Base-by-base conservation (phyloP, 495 filamentous ascomycete genomes). In the Cetradonia linearis region DNA sequence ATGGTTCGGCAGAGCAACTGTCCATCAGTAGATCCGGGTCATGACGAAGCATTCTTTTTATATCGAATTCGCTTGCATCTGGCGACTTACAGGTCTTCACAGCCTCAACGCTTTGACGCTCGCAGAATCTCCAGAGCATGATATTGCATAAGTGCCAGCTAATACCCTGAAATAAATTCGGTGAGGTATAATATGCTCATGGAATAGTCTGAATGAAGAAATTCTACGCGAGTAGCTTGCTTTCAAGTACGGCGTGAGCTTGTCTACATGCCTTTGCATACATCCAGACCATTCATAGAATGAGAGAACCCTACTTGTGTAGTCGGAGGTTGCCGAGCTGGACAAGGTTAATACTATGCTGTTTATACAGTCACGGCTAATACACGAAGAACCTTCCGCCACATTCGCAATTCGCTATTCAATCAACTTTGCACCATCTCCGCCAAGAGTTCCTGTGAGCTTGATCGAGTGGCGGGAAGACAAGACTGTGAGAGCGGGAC, bases 1-100 rank as follows among this genome's bases (percentile, higher is more conserved):
- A 36, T 55, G n/a, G 28, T 20, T 30, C 59, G 59, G 49, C 38
- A 55, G 59, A 61, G 28, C 59, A 28, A 27, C 59, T 2, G 59
- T 36, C n/a, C 36, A 61, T 61, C 59, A 11, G 50, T 46, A 28
- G 59, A 61, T 61, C 38, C 59, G 27, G 25, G 13, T 25, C 31
- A 5, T 27, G 9, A 13, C 5, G 18, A 25, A 7, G 14, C 1
- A 25, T 54, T 61, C 59, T 61, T 61, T 61, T 61, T 55, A 50
- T 57, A 59, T 59, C 38, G 8, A 42, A 11, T 9, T 9, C 31
- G 4, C 20, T 31, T 11, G n/a, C 33, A 31, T 36, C 1, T 2
- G 50, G 30, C 23, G 23, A 10, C 7, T 25, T 46, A 30, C 31
- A 25, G 6, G 30, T 23, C 18, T 14, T 20, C n/a, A 34, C n/a